Base-by-base conservation (phyloP, 768 basidiomycete genomes). In the Panellus pusillus region DNA sequence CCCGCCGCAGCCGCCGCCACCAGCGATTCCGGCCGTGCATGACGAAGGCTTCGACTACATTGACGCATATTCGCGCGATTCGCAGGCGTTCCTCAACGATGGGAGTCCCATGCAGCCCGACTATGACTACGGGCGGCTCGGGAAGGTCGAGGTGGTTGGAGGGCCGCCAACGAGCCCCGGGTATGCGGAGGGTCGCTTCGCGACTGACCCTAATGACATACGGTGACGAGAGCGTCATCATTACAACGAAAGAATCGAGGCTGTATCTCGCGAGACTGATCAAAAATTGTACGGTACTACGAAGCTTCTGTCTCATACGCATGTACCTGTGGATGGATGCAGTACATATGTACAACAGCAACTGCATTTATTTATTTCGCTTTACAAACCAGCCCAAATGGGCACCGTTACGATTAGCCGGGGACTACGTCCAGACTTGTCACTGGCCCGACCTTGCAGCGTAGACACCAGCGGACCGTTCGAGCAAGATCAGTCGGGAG, bases 21-120 rank as follows among this genome's bases (percentile, higher is more conserved):
- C 55, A 24, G 51, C 49, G 50, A 66, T 58, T 24, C 49, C 55
- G 31, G 60, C 52, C 45, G 53, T 48, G 0, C 74, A 72, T 0
- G 79, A 81, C 6, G 79, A 79, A 3, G 69, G 73, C 13, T 83
- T 79, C 60, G 84, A 85, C 63, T 83, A 86, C 55, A 74, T 83
- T 43, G 73, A 75, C 42, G 83, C 80, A 24, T 86, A 88, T 67
- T 69, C 66, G 62, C 59, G 59, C 17, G 59, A 56, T 37, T 57
- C 59, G 51, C 38, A 57, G 44, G 54, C 59, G 48, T 61, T 57
- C 52, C 45, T 28, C 5, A 55, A 61, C 4, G 59, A 56, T 7
- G 57, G 53, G 13, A 58, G 53, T 28, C 57, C 57, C 38, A 44
- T 43, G 44, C 40, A 55, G 37, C 31, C 53, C 13, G 44, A 61